Evolutionary conservation across 192 early-diverging fungal species (phyloP).

Genomic region (Coemansia sp.): DNA sequence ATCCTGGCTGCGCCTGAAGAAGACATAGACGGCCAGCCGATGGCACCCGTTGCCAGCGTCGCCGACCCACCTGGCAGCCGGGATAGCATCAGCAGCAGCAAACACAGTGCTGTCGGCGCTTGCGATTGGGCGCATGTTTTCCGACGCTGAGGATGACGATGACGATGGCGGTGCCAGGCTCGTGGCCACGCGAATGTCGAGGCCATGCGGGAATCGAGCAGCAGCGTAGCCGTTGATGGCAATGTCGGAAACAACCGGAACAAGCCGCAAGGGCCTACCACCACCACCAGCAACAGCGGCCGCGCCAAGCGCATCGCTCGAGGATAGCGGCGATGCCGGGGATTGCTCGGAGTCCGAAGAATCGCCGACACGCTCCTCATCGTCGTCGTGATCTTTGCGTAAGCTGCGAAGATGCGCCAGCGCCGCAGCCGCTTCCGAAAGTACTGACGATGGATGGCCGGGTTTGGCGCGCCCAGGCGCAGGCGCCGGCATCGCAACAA

Average conservation of each 20-base stretch:
- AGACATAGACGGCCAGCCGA: constrained; percentile 31
- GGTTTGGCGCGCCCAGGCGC: neutral
- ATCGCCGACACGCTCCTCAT: neutral
- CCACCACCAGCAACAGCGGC: neutral
- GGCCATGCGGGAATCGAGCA: constrained; percentile 19
- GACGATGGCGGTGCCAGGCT: neutral
- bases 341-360: constrained; percentile 6
- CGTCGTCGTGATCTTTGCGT: constrained; percentile 16
- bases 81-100: neutral
- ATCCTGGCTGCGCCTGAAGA: neutral
- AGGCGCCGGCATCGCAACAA: neutral
- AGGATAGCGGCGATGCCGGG: neutral
- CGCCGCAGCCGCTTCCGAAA: neutral
- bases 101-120: neutral
- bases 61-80: constrained; percentile 18
- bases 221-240: neutral
- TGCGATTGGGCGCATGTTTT: constrained; percentile 14
- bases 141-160: neutral
- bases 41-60: neutral
- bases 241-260: constrained; percentile 43
- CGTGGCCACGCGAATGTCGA: constrained; percentile 17
- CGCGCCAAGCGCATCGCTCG: neutral
- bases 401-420: constrained; percentile 16
- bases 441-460: neutral
- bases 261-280: neutral